A percentile compares a stretch with the other conserved stretches of the same genome.
phyloP scores from a whole-genome alignment of 2,329 filamentous ascomycete genomes.

The Pyrenophora teres region DNA sequence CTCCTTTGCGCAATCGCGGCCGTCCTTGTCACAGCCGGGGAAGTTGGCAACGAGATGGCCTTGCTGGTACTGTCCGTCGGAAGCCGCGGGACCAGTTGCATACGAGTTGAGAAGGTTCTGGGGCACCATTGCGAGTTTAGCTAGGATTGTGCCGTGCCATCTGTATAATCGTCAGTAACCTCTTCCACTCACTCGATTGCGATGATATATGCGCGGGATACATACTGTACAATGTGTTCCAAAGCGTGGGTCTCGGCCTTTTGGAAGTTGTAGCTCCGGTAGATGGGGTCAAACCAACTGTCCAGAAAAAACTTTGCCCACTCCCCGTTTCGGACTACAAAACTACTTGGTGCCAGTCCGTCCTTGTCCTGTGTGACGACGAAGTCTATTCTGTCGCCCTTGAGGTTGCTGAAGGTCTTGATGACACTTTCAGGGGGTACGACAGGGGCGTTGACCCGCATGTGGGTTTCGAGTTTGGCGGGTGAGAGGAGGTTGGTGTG shows the following conservation, averaged over 20 bases:
- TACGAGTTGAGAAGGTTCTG: slow-evolving; percentile 85
- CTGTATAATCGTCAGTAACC: slow-evolving; percentile 52
- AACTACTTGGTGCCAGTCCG: slow-evolving; percentile 76
- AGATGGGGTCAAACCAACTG: slow-evolving; percentile 94
- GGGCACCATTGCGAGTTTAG: slow-evolving; percentile 86
- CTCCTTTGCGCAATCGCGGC: slow-evolving; percentile 71
- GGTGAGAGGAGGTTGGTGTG: slow-evolving; percentile 72
- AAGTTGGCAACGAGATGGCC: slow-evolving; percentile 87
- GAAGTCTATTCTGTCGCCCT: slow-evolving; percentile 76
- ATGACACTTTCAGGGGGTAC: slow-evolving; percentile 97
- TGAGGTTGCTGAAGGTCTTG: slow-evolving; percentile 86
- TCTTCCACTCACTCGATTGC: not conserved
- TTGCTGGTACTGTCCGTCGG: slow-evolving; percentile 69
- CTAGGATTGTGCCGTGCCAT: slow-evolving; percentile 96
- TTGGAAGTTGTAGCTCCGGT: slow-evolving; percentile 92
- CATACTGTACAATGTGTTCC: slow-evolving; percentile 62
- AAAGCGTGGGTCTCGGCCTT: slow-evolving; percentile 91
- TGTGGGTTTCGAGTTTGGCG: slow-evolving; percentile 70
- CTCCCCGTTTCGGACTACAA: slow-evolving; percentile 79
- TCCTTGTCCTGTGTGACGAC: slow-evolving; percentile 83
- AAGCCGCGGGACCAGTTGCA: slow-evolving; percentile 46
- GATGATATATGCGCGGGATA: slow-evolving; percentile 6
- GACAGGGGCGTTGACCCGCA: slow-evolving; percentile 83
- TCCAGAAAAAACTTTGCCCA: slow-evolving; percentile 94
- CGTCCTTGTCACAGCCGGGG: slow-evolving; percentile 67